Percentiles rank a stretch among this genome's conserved stretches.
These are phyloP conservation scores for Salix dunnii DNA, from an alignment of 345 rosid species.

Conservation along the genomic window DNA sequence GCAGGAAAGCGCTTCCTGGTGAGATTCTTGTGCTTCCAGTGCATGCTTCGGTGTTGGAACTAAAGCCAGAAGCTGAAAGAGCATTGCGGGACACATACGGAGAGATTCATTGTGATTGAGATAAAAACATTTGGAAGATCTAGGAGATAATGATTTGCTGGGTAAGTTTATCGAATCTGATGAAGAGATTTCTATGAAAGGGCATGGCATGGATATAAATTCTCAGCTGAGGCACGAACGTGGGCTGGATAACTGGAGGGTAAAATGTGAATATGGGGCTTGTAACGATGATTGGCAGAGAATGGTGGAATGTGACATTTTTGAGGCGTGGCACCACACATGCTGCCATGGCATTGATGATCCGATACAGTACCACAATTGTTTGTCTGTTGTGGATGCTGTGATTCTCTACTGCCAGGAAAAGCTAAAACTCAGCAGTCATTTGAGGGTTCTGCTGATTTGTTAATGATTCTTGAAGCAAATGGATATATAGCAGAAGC, in stretches of 20 bases:
- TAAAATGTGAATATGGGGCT: conserved; percentile 71
- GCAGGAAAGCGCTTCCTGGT: conserved; percentile 41
- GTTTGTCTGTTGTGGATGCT: conserved; percentile 66
- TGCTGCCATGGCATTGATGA: conserved; percentile 74
- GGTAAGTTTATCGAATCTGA: conserved; percentile 53
- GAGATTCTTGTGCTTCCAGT: conserved; percentile 56
- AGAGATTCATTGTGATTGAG: conserved; percentile 48
- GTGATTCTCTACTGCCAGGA: conserved; percentile 43
- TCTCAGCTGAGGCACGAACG: conserved; percentile 51
- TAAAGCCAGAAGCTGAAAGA: conserved; percentile 52
- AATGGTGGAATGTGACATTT: conserved; percentile 79
- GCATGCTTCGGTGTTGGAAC: conserved; percentile 63
- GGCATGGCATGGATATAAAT: conserved; percentile 43
- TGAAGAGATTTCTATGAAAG: conserved; percentile 46
- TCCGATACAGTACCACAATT: conserved; percentile 61
- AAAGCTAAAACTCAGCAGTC: conserved; percentile 29
- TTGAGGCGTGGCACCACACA: conserved; percentile 92
- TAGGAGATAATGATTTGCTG: conserved; percentile 44
- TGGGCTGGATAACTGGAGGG: conserved; percentile 74
- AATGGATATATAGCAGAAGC: conserved; percentile 7
- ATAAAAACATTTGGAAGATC: conserved; percentile 43
- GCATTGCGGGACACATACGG: conserved; percentile 68
- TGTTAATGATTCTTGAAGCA: conserved; percentile 24
- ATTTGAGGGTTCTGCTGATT: conserved; percentile 26
- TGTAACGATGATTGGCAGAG: conserved; percentile 88